Evolutionary conservation across 306 rosid species (phyloP).

Genomic region (Rubus parviflorus): DNA sequence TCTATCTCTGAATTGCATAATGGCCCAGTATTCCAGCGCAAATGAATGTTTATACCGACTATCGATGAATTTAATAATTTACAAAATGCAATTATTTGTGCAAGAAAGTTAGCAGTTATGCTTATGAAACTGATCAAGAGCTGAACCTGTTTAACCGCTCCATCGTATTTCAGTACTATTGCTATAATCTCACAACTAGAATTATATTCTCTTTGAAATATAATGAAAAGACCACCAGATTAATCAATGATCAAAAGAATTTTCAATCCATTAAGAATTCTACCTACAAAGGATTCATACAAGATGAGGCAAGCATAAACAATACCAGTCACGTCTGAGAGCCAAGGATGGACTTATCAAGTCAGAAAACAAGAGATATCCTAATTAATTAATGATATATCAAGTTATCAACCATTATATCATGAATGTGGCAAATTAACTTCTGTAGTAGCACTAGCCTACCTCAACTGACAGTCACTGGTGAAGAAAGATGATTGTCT

Average conservation of each 20-base stretch:
- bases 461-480: slow-evolving; percentile 10
- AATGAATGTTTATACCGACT: neutral
- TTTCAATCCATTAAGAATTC: neutral
- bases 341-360: neutral
- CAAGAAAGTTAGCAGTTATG: neutral
- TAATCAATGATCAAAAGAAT: neutral
- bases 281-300: slow-evolving; percentile 7
- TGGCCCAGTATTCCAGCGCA: neutral
- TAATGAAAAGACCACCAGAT: neutral
- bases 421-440: slow-evolving; percentile 9
- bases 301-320: too few species aligned
- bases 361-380: slow-evolving; percentile 10
- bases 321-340: neutral
- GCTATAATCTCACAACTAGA: neutral
- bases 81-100: neutral
- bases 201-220: neutral
- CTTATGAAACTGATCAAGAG: neutral
- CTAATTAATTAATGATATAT: slow-evolving; percentile 1
- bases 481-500: slow-evolving; percentile 25
- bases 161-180: neutral
- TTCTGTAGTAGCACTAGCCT: neutral
- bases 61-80: neutral
- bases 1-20: neutral
- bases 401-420: neutral
- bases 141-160: neutral